Evolutionary conservation across 2,329 filamentous ascomycete species (phyloP), one percentile per base, ranked within the genome.

Genomic region (Colletotrichum lentis): DNA sequence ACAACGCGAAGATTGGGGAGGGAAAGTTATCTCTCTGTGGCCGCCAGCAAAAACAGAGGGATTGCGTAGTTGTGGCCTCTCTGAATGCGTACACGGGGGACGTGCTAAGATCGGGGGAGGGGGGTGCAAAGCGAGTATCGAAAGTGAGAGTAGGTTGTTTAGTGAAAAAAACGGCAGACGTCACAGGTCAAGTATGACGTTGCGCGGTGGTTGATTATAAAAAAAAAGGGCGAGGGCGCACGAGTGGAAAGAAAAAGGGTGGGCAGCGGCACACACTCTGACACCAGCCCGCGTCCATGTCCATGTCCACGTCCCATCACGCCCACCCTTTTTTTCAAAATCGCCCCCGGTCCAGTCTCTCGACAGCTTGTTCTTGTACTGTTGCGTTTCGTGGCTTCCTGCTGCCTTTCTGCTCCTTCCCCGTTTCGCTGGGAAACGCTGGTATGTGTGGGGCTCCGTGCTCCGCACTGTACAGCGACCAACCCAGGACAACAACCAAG

Each of bases 151-250:
- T 64, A 58, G 52, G 58, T 49, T 64, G 62, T 69, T 69, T 57
- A 64, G 68, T 52, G 54, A 53, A 59, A 65, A 67, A 74, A 75
- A 81, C 70, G 69, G 70, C 70, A 81, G 80, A 81, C 80, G 80
- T 81, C 80, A 81, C 80, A 81, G 80, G 55, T 63, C 56, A 70
- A 70, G 70, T 71, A 81, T 81, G 80, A 81, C 80, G 80, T 81
- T 81, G 79, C 64, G 70, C 60, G 70, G 76, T 74, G 73, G 74
- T 73, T 76, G 72, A 76, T 63, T 71, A 54, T 62, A 63, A 55
- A 64, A 63, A 59, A 61, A 61, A 68, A 65, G 56, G 49, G 52
- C 69, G 70, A 72, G 69, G 69, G 69, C 63, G 71, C 70, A 69
- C 58, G 69, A 72, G 52, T 71, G 72, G 74, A 73, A 78, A 78